Conservation (phyloP, 2,329 filamentous ascomycete species). For the Lachnum nothofagi region DNA sequence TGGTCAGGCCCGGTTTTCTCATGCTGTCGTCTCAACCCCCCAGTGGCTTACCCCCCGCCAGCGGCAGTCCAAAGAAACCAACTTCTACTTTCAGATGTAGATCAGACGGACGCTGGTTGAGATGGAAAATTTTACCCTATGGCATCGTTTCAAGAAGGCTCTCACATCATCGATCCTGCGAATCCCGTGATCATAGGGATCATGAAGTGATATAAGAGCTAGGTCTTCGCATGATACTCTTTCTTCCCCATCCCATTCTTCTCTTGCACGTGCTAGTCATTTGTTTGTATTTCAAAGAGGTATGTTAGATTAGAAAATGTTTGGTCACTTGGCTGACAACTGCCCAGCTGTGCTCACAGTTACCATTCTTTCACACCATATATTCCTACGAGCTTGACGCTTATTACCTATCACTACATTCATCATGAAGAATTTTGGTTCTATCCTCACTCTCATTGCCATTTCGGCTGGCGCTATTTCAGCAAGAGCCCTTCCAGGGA, state of each 20-base stretch:
- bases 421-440: slow-evolving; percentile 40
- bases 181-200: slow-evolving; percentile 7
- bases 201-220: slow-evolving; percentile 18
- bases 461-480: slow-evolving; percentile 34
- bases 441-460: slow-evolving; percentile 36
- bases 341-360: slow-evolving; percentile 28
- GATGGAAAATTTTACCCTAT: slow-evolving; percentile 12
- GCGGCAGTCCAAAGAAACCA: slow-evolving; percentile 4
- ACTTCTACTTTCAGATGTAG: slow-evolving; percentile 19
- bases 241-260: slow-evolving; percentile 20
- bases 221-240: slow-evolving; percentile 6
- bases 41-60: slow-evolving; percentile 1
- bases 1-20: slow-evolving; percentile 4
- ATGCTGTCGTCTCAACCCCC: slow-evolving; percentile 7
- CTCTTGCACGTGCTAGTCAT: slow-evolving; percentile 24
- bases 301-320: too few species aligned
- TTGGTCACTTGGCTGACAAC: slow-evolving; percentile 19
- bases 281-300: slow-evolving; percentile 27
- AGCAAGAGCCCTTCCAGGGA: slow-evolving; percentile 26
- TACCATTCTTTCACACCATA: slow-evolving; percentile 21
- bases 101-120: slow-evolving; percentile 27
- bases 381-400: slow-evolving; percentile 25
- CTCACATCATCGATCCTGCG: slow-evolving; percentile 7
- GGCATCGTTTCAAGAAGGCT: slow-evolving; percentile 20
- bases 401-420: slow-evolving; percentile 15